phyloP scores from a whole-genome alignment of 306 rosid genomes.

The Datisca glomerata region DNA sequence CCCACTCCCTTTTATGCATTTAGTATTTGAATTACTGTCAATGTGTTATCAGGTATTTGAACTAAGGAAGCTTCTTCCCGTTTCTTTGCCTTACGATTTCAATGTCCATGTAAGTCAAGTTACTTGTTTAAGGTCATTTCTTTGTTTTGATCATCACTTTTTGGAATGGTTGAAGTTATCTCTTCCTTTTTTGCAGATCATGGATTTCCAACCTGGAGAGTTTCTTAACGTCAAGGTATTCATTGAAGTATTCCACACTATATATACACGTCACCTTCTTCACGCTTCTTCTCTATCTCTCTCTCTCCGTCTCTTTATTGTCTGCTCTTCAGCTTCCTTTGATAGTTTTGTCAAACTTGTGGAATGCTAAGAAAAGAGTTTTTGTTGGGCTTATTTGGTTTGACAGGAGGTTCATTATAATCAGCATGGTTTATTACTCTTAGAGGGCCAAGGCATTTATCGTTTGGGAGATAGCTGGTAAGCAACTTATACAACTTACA shows the following conservation, averaged over 20 bases:
- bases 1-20: too few relatives aligned
- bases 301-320: conserved; percentile 1
- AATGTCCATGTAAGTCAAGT: conserved; percentile 72
- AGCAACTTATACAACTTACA: too few relatives aligned
- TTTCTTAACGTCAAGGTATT: conserved; percentile 84
- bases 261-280: too few relatives aligned
- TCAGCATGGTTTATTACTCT: conserved; percentile 85
- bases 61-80: conserved; percentile 82
- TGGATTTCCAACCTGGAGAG: conserved; percentile 97
- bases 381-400: conserved; percentile 14
- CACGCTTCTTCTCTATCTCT: background rate
- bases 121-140: conserved; percentile 2
- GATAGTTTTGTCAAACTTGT: conserved; percentile 4
- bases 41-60: conserved; percentile 68
- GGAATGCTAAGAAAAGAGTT: background rate
- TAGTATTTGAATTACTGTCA: too few relatives aligned
- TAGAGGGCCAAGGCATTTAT: conserved; percentile 93
- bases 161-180: conserved; percentile 8
- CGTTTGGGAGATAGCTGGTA: conserved; percentile 91
- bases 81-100: conserved; percentile 74
- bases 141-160: conserved; percentile 3
- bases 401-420: conserved; percentile 92
- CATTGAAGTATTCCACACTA: background rate
- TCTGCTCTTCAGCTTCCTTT: too few relatives aligned
- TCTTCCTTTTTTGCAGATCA: conserved; percentile 43